Percentiles rank a stretch among this genome's conserved stretches.
phyloP scores from a whole-genome alignment of 2,329 filamentous ascomycete species.

The Bipolaris cookei region DNA sequence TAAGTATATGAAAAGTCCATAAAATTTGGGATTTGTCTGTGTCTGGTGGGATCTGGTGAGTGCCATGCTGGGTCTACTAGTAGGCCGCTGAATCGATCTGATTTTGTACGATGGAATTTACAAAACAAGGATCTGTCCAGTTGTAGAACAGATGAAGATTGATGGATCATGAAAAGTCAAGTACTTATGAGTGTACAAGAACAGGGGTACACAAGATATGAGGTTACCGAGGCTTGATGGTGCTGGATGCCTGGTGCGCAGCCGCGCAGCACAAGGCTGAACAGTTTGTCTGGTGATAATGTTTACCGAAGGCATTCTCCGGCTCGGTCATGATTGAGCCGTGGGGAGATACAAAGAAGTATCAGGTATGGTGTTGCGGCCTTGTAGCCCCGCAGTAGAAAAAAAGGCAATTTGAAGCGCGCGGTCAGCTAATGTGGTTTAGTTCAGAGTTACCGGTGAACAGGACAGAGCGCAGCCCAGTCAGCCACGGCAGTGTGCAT shows the following conservation, averaged over 20 bases:
- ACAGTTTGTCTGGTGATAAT: neutral
- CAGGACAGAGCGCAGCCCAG: neutral
- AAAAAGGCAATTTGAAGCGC: neutral
- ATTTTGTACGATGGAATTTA: neutral
- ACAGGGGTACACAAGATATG: neutral
- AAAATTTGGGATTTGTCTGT: neutral
- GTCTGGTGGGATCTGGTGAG: too few relatives aligned
- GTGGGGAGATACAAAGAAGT: neutral
- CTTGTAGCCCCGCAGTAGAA: constrained; percentile 1
- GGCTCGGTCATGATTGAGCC: neutral
- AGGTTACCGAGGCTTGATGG: neutral
- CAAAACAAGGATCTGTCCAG: neutral
- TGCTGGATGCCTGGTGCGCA: neutral
- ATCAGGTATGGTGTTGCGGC: constrained; percentile 1
- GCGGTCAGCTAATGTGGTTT: constrained; percentile 9
- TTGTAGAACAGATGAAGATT: neutral
- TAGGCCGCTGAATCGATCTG: neutral
- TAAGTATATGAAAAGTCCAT: neutral
- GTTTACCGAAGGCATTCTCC: neutral
- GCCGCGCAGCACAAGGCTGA: neutral
- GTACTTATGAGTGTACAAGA: neutral
- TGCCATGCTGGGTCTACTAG: neutral
- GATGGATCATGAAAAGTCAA: neutral
- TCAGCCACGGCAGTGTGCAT: neutral
- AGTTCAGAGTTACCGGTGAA: constrained; percentile 19